Percentiles rank a stretch among this genome's conserved stretches.
Conservation (phyloP, 1,284 basidiomycete species). For the Mycosarcoma mackinlayi region DNA sequence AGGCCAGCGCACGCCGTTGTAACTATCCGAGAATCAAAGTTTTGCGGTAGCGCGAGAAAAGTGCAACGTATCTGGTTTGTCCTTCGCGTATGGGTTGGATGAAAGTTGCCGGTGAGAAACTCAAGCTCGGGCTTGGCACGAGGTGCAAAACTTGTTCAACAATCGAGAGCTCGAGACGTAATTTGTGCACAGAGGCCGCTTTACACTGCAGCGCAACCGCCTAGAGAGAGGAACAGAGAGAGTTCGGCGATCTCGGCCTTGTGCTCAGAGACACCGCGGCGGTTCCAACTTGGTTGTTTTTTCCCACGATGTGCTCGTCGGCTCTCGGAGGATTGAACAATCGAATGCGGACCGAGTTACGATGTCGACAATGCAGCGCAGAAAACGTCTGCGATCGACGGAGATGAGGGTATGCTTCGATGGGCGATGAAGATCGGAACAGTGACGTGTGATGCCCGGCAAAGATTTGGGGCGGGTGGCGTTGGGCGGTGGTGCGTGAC, state of each 20-base stretch:
- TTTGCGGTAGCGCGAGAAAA: neutral
- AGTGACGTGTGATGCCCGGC: conserved; percentile 3
- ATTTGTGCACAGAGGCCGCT: neutral
- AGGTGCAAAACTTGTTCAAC: conserved; percentile 12
- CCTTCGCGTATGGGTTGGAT: conserved; percentile 8
- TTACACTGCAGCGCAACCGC: conserved; percentile 3
- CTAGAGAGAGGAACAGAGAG: neutral
- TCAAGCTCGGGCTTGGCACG: conserved; percentile 16
- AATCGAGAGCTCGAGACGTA: conserved; percentile 21
- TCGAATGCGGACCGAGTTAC: neutral
- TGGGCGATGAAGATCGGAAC: conserved; percentile 12
- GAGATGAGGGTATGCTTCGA: neutral
- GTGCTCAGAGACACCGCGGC: too few species aligned
- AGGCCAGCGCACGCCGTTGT: neutral
- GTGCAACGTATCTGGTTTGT: conserved; percentile 7
- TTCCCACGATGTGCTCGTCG: conserved; percentile 29
- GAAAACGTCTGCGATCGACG: neutral
- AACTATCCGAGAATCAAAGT: conserved; percentile 4
- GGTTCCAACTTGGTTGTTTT: too few species aligned
- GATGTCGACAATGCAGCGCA: neutral
- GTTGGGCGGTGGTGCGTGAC: conserved; percentile 6
- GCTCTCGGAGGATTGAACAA: conserved; percentile 22
- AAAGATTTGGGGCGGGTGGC: conserved; percentile 15
- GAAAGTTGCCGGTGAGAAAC: conserved; percentile 19
- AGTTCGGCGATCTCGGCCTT: conserved; percentile 23